These are phyloP conservation scores for Aspergillus calidoustus DNA, from an alignment of 2,329 filamentous ascomycete genomes.

Conservation along the genomic window DNA sequence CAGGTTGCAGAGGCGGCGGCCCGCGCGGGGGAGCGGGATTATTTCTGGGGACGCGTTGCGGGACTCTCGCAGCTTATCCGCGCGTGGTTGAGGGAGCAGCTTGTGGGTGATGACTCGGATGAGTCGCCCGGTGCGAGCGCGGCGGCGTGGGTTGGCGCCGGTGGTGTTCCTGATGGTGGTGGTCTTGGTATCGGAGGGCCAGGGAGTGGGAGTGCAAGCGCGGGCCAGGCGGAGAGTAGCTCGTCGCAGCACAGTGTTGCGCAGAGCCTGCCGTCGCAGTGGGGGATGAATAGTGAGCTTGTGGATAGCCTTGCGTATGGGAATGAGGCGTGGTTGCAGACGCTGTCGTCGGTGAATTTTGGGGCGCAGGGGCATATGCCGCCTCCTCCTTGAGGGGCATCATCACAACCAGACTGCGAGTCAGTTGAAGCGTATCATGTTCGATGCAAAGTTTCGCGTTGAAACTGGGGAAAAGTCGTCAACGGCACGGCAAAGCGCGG, in stretches of 20 bases:
- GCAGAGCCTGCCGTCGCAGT: not conserved
- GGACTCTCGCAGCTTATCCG: not conserved
- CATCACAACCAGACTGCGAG: too few relatives aligned
- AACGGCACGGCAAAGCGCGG: too few relatives aligned
- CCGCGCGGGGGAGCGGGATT: not conserved
- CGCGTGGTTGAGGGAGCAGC: not conserved
- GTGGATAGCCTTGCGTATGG: not conserved
- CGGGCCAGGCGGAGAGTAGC: not conserved
- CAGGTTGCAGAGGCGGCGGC: not conserved
- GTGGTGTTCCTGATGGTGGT: not conserved
- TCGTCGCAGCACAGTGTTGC: not conserved
- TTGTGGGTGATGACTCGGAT: not conserved
- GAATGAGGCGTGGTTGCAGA: not conserved
- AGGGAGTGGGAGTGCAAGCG: not conserved
- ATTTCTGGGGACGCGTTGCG: not conserved
- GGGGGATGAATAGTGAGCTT: not conserved
- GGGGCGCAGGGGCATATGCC: not conserved
- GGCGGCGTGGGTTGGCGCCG: not conserved
- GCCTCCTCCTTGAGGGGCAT: too few relatives aligned
- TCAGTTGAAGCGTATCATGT: too few relatives aligned
- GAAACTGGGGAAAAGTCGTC: too few relatives aligned
- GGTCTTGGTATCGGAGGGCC: not conserved
- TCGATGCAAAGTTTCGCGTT: too few relatives aligned
- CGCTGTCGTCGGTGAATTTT: not conserved
- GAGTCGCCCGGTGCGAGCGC: not conserved